Evolutionary conservation across 805 yeast genomes (phyloP), one percentile per base, ranked within the genome.

Genomic region (Yamadazyma sp.): DNA sequence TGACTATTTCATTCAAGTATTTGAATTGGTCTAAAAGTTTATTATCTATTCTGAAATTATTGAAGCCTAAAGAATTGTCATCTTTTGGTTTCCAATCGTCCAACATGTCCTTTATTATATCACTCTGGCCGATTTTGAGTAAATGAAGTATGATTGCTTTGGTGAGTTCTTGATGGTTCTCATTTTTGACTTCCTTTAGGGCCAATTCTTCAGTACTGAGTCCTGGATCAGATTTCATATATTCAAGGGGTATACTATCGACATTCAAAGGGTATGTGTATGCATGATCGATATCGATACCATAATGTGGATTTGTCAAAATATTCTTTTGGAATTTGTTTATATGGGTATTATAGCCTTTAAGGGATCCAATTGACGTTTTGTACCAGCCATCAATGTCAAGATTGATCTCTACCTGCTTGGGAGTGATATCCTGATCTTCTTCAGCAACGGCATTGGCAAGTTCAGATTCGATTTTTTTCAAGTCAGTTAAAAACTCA

Each of bases 81-180:
- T 16, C 15, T 4, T 16, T 23, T 5, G 16, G 5, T 22, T 17
- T 11, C 5, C 22, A 14, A 18, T 15, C 19, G 7, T 7, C 31
- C 7, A 58, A 40, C 31, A 65, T 42, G 5, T 56, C 63, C 14
- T 51, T 52, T 12, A 62, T 65, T 11, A 62, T 41, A 27, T 56
- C 60, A 41, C 63, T 56, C 30, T 65, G 68, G 4, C 73, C 71
- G 3, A 57, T 58, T 38, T 66, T 67, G 23, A 67, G 44, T 14
- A 67, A 43, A 42, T 67, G 73, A 4, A 65, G 44, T 1, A 62
- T 51, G 15, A 67, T 61, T 9, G 70, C 62, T 33, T 64, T 62
- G 39, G 54, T 45, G 12, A 67, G 50, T 31, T 60, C 58, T 15
- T 44, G 45, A 21, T 60, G 50, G 36, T 62, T 63, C 20, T 51